phyloP scores from a whole-genome alignment of 2,329 filamentous ascomycete genomes.

The Penicillium sp. region DNA sequence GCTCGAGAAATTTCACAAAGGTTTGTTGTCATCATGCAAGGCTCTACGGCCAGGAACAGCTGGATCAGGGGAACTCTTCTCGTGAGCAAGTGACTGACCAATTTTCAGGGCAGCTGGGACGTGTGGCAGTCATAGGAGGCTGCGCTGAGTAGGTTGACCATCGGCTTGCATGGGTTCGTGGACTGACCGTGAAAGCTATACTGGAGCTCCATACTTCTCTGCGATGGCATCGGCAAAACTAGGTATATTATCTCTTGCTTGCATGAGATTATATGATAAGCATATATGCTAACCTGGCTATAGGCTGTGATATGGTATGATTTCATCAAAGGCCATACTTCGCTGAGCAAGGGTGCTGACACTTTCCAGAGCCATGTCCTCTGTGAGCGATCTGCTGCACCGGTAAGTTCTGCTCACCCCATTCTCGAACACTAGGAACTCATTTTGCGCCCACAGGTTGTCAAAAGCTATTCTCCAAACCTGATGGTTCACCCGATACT shows the following conservation, averaged over 20 bases:
- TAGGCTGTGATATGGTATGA: slow-evolving; percentile 77
- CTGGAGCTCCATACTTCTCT: slow-evolving; percentile 96
- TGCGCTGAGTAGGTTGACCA: slow-evolving; percentile 70
- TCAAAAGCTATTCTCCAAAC: slow-evolving; percentile 98
- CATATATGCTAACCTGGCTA: slow-evolving; percentile 20
- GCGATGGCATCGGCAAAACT: slow-evolving; percentile 93
- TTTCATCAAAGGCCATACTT: background rate
- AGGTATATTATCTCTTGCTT: slow-evolving; percentile 54
- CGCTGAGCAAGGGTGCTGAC: slow-evolving; percentile 23
- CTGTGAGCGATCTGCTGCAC: slow-evolving; percentile 84
- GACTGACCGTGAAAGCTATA: slow-evolving; percentile 64
- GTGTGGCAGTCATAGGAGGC: slow-evolving; percentile 91
- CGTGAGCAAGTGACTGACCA: background rate
- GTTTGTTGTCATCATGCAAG: slow-evolving; percentile 54
- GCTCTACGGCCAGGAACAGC: background rate
- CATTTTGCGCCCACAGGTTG: slow-evolving; percentile 61
- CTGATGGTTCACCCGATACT: slow-evolving; percentile 98
- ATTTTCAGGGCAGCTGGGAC: slow-evolving; percentile 78
- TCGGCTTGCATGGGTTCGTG: slow-evolving; percentile 16
- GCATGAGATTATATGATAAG: background rate
- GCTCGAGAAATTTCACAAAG: slow-evolving; percentile 96
- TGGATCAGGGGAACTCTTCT: background rate
- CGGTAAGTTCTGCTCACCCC: slow-evolving; percentile 42
- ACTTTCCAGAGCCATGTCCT: slow-evolving; percentile 75
- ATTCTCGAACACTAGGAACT: background rate